Evolutionary conservation across 1,284 basidiomycete genomes (phyloP).

Genomic region (Rhodotorula glutinis): DNA sequence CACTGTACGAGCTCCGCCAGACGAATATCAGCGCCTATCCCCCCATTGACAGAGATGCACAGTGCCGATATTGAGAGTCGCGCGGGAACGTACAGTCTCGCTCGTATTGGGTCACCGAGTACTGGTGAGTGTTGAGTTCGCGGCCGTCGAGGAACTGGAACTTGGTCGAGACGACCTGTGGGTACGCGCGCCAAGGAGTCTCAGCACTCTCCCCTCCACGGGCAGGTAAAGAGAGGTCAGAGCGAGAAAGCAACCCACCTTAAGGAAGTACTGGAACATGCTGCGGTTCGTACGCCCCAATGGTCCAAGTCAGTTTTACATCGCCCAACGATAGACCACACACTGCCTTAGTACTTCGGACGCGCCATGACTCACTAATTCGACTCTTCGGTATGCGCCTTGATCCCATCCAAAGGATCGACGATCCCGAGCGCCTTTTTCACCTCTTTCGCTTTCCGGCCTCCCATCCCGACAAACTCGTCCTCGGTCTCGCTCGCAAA

Average conservation of each 20-base stretch:
- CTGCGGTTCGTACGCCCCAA: conserved; percentile 12
- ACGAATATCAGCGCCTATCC: background rate
- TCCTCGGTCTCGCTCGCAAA: conserved; percentile 53
- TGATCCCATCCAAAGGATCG: conserved; percentile 76
- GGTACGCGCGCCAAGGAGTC: conserved; percentile 9
- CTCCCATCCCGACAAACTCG: conserved; percentile 23
- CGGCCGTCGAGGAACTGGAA: conserved; percentile 77
- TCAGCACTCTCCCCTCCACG: no score
- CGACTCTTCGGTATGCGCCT: conserved; percentile 62
- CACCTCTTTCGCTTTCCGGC: conserved; percentile 50
- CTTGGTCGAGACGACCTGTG: conserved; percentile 76
- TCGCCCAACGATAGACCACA: no score
- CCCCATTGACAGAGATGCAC: background rate
- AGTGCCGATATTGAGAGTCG: background rate
- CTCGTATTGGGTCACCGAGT: conserved; percentile 93
- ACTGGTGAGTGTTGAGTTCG: conserved; percentile 51
- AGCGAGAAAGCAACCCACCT: conserved; percentile 51
- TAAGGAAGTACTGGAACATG: conserved; percentile 75
- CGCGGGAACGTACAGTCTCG: conserved; percentile 63
- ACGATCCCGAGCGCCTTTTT: conserved; percentile 72
- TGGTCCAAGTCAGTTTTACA: conserved; percentile 35
- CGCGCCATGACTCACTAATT: conserved; percentile 43
- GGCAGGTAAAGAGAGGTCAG: no score
- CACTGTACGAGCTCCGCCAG: conserved; percentile 9
- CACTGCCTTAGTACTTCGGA: no score